A percentile compares a stretch with the other conserved stretches of the same genome.
Evolutionary conservation across 352 stramenopile species (phyloP).

Genomic region (Pythium volutum): DNA sequence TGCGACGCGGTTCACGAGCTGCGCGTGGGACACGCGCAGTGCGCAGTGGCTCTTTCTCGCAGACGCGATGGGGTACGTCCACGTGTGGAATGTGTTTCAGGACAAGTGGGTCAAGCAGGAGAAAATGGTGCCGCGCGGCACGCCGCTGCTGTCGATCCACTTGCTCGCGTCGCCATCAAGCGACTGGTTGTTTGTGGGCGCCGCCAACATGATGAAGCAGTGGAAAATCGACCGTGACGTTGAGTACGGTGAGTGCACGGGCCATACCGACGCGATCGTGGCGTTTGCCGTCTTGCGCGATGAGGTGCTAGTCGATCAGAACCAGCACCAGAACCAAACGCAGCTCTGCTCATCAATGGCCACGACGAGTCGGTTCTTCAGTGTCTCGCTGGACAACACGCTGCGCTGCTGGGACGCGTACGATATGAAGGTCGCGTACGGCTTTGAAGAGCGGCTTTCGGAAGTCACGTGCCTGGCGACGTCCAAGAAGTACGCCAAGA

Average conservation of each 20-base stretch:
- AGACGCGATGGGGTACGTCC: constrained; percentile 45
- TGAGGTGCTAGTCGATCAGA: constrained; percentile 10
- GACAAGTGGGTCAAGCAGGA: constrained; percentile 55
- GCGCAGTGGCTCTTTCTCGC: constrained; percentile 50
- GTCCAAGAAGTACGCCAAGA: constrained; percentile 45
- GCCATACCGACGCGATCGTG: constrained; percentile 51
- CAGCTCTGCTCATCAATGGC: constrained; percentile 2
- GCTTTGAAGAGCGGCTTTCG: constrained; percentile 62
- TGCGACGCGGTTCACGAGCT: constrained; percentile 51
- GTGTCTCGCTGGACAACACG: constrained; percentile 63
- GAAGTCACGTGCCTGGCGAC: constrained; percentile 61
- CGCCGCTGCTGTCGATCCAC: constrained; percentile 20
- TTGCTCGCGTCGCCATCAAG: constrained; percentile 8
- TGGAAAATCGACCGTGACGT: constrained; percentile 61
- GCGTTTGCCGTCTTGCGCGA: constrained; percentile 38
- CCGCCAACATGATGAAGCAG: constrained; percentile 47
- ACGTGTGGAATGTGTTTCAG: constrained; percentile 66
- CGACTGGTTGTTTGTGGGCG: constrained; percentile 48
- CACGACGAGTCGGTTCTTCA: constrained; percentile 48
- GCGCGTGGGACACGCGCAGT: constrained; percentile 49
- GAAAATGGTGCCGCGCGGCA: constrained; percentile 24
- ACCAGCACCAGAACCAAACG: not conserved
- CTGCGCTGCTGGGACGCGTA: constrained; percentile 76
- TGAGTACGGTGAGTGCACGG: constrained; percentile 51
- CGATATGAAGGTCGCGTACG: constrained; percentile 55